Conservation (phyloP, 2,329 filamentous ascomycete species). For the Macroventuria anomochaeta region DNA sequence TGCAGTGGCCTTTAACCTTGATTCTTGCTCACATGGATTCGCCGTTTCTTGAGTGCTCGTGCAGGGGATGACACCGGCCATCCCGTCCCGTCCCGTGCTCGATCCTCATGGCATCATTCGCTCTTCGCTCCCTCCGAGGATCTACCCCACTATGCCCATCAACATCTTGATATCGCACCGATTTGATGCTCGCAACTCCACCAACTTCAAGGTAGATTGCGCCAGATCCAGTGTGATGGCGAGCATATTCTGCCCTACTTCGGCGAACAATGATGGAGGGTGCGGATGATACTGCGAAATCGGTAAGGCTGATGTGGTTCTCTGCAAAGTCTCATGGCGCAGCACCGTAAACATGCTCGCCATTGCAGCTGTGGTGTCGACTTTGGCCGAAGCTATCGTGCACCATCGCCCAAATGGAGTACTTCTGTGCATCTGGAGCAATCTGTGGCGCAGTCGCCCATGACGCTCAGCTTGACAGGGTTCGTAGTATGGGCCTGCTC, state of each 20-base stretch:
- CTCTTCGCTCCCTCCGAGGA: constrained; percentile 7
- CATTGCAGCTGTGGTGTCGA: constrained; percentile 5
- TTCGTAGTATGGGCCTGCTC: constrained; percentile 8
- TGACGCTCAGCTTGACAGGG: constrained; percentile 16
- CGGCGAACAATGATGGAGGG: not conserved
- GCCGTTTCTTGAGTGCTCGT: constrained; percentile 6
- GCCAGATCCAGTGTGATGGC: not conserved
- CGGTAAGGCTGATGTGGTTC: not conserved
- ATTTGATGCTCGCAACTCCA: not conserved
- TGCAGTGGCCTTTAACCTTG: not conserved
- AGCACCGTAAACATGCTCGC: constrained; percentile 5
- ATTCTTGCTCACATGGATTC: not conserved
- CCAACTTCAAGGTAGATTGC: not conserved
- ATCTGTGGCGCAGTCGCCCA: constrained; percentile 17
- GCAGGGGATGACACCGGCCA: not conserved
- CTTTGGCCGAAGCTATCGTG: constrained; percentile 9
- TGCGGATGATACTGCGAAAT: not conserved
- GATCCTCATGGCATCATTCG: constrained; percentile 7
- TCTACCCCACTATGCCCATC: constrained; percentile 10
- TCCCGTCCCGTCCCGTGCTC: constrained; percentile 13
- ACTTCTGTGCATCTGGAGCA: constrained; percentile 10
- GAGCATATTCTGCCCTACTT: not conserved
- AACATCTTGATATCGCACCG: constrained; percentile 8
- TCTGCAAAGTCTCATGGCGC: not conserved
- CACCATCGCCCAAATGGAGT: constrained; percentile 2